Base-by-base conservation (phyloP, 768 basidiomycete genomes). In the Trametes cubensis region DNA sequence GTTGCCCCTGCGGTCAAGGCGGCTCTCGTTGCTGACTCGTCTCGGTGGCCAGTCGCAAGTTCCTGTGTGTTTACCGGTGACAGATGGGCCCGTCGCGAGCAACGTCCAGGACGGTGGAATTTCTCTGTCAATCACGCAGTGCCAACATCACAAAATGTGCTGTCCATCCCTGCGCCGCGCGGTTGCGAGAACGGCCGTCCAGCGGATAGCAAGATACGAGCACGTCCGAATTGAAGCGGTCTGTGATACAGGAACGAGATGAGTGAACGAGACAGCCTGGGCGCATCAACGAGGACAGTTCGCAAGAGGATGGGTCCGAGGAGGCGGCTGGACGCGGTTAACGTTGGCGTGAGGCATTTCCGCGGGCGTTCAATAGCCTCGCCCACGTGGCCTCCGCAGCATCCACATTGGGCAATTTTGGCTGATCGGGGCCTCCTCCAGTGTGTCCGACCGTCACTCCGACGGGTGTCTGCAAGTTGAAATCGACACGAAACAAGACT, bases 341-440 rank as follows among this genome's bases (percentile, higher is more conserved):
- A 21, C 20, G n/a, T 23, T 20, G 23, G 39, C 23, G 48, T 41
- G 58, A 59, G 58, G 38, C 28, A 51, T 51, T 59, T 59, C n/a
- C 13, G 58, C 58, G 7, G 49, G 58, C 57, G 57, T 58, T 58
- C 34, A 58, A 34, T 50, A 58, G 23, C 30, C 44, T 46, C 39
- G 23, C 18, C 34, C 46, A 58, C 48, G 47, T 58, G 55, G 42
- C 26, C 17, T 8, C 42, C 40, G 23, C 40, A 15, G 18, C 15
- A 30, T 15, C 21, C 26, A 23, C 28, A 17, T 28, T 21, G 11
- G 17, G 26, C n/a, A 42, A n/a, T n/a, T 13, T 18, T 42, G 5
- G 21, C 13, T 41, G 52, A 54, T 44, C 40, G 53, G 40, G 40
- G 40, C 25, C 30, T 51, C 28, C 30, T 14, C 25, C 34, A 10